Evolutionary conservation across 192 early-diverging fungal genomes (phyloP).

Genomic region (Coemansia sp.): DNA sequence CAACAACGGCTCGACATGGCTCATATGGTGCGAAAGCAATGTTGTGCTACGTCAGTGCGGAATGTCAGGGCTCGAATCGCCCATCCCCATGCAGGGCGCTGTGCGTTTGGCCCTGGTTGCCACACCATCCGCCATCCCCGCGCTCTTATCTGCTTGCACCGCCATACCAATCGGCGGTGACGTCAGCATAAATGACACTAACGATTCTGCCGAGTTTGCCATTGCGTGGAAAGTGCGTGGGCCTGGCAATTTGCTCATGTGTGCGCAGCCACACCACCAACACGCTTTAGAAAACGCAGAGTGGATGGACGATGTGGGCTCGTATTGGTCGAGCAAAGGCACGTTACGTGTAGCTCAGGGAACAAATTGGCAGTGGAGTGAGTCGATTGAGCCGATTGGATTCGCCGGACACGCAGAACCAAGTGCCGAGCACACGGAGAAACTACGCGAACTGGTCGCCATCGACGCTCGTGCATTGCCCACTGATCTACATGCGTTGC

Average conservation of each 20-base stretch:
- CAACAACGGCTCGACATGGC: conserved; percentile 45
- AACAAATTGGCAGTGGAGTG: conserved; percentile 35
- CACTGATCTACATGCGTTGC: conserved; percentile 8
- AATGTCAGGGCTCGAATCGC: conserved; percentile 13
- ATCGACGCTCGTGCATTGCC: conserved; percentile 24
- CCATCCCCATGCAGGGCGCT: conserved; percentile 17
- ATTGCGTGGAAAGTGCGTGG: conserved; percentile 18
- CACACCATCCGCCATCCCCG: conserved; percentile 4
- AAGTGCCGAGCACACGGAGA: conserved; percentile 4
- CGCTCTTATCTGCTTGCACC: conserved; percentile 24
- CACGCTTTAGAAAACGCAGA: conserved; percentile 2
- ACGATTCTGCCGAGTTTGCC: conserved; percentile 16
- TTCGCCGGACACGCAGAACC: conserved; percentile 38
- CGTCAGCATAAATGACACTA: conserved; percentile 10
- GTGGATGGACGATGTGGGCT: conserved; percentile 15
- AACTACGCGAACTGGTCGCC: conserved; percentile 27
- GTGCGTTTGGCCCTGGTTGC: conserved; percentile 42
- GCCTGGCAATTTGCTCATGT: conserved; percentile 17
- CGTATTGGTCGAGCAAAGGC: conserved; percentile 52
- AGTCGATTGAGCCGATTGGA: conserved; percentile 36
- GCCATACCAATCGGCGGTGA: conserved; percentile 37
- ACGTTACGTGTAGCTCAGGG: conserved; percentile 36
- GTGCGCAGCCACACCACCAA: conserved; percentile 53
- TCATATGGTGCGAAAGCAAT: conserved; percentile 24
- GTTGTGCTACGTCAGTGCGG: conserved; percentile 16